Base-by-base conservation (phyloP, 2,329 filamentous ascomycete species). In the Colletotrichum orchidophilum region DNA sequence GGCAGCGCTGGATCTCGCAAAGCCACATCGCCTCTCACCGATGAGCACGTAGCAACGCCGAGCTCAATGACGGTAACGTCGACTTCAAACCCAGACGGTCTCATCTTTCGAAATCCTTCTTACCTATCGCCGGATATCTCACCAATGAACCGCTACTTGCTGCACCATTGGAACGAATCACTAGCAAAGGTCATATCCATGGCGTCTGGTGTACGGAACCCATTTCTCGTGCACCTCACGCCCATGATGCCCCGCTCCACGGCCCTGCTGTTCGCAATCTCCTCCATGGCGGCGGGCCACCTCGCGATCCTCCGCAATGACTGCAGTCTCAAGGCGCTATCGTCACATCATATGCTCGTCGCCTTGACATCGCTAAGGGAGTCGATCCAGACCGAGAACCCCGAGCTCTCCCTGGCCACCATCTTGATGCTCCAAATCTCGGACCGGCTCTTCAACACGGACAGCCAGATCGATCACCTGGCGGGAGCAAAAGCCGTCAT, bases 361-460 rank as follows among this genome's bases (percentile, higher is more conserved):
- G 77, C 77, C 3, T 70, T 78, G 13, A 70, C 69, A 5, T 60
- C 66, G 0, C 42, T 72, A 2, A 59, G 69, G 7, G 35, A 15
- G 3, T 54, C 66, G 0, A 65, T 72, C 2, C 53, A 72, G 53
- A 50, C 66, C 15, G 66, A 49, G 6, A n/a, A 72, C 39, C 74
- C 77, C 1, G 72, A 78, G 24, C 61, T 77, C 5, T 79, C 78
- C 3, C 77, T 80, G 11, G 78, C 79, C 26, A 74, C 74, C 15
- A 76, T 80, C 61, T 55, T 79, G 31, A 77, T 80, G 66, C 70
- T 80, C 11, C 78, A 80, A 58, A 74, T 79, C 3, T 78, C 78
- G 0, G 78, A 80, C 31, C 72, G 76, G 2, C 75, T 78, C 0
- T 79, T 80, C 68, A 74, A 73, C 13, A 75, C 78, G 9, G 74